These are phyloP conservation scores for Besnoitia besnoiti DNA, from an alignment of 169 alveolate species.

Conservation along the genomic window DNA sequence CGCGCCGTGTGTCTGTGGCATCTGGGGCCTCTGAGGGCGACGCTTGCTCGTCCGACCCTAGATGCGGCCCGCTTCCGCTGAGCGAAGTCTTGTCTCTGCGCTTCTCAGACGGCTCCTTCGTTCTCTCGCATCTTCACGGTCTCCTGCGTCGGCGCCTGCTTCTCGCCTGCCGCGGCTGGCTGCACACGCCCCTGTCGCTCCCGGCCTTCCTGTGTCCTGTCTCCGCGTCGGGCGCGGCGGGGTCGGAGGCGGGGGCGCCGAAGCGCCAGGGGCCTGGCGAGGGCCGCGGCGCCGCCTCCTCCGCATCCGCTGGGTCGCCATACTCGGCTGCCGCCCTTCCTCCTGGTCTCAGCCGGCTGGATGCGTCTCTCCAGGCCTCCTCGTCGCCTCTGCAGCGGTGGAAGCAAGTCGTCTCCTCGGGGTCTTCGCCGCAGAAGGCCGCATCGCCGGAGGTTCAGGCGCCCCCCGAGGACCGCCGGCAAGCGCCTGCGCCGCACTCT, in stretches of 20 bases:
- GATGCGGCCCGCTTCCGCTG: too few species aligned
- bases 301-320: not conserved
- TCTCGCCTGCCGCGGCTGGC: constrained; percentile 25
- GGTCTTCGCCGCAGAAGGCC: not conserved
- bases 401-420: not conserved
- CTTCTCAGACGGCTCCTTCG: not conserved
- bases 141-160: constrained; percentile 5
- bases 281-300: not conserved
- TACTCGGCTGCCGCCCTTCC: not conserved
- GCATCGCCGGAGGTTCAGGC: not conserved
- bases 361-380: not conserved
- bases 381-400: not conserved
- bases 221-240: not conserved
- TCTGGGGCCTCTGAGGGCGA: too few species aligned
- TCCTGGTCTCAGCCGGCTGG: not conserved
- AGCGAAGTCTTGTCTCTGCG: not conserved
- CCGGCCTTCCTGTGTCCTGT: not conserved
- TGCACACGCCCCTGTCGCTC: not conserved
- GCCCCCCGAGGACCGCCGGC: not conserved
- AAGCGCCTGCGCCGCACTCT: constrained; percentile 8
- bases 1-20: too few species aligned
- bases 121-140: not conserved
- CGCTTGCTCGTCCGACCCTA: too few species aligned
- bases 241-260: too few species aligned
- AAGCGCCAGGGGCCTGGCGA: too few species aligned